Conservation (phyloP, 1,284 basidiomycete species). For the Cryptococcus jaspeensis region DNA sequence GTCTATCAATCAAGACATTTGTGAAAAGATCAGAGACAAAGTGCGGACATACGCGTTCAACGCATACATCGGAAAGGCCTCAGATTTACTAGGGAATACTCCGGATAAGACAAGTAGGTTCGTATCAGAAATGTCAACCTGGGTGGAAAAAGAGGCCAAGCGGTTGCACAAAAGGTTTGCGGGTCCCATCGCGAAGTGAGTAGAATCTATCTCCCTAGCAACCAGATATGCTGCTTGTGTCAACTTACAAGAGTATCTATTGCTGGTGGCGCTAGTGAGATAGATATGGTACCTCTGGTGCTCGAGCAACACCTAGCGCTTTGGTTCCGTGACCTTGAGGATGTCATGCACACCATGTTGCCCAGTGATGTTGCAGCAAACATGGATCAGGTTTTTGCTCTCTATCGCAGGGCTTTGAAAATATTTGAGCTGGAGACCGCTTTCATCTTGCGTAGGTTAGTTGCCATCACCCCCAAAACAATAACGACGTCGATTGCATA, state of each 20-base stretch:
- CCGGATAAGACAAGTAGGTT: conserved; percentile 29
- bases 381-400: conserved; percentile 81
- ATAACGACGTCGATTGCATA: no score
- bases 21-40: conserved; percentile 65
- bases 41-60: conserved; percentile 67
- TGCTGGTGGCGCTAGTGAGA: conserved; percentile 54
- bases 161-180: conserved; percentile 74
- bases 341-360: conserved; percentile 49
- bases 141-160: conserved; percentile 83
- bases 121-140: conserved; percentile 72
- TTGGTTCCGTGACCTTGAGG: conserved; percentile 72
- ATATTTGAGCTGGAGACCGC: conserved; percentile 74
- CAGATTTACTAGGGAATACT: conserved; percentile 30
- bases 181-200: conserved; percentile 74
- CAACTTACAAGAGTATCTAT: neutral
- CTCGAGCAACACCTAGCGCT: conserved; percentile 71
- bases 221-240: neutral
- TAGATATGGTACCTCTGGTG: conserved; percentile 78
- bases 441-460: conserved; percentile 52
- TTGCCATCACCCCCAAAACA: no score
- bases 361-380: conserved; percentile 61
- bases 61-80: conserved; percentile 68
- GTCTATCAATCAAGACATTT: no score
- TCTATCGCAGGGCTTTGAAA: conserved; percentile 64
- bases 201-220: conserved; percentile 11